Evolutionary conservation across 257 asterid species (phyloP).

Genomic region (Rauvolfia tetraphylla): DNA sequence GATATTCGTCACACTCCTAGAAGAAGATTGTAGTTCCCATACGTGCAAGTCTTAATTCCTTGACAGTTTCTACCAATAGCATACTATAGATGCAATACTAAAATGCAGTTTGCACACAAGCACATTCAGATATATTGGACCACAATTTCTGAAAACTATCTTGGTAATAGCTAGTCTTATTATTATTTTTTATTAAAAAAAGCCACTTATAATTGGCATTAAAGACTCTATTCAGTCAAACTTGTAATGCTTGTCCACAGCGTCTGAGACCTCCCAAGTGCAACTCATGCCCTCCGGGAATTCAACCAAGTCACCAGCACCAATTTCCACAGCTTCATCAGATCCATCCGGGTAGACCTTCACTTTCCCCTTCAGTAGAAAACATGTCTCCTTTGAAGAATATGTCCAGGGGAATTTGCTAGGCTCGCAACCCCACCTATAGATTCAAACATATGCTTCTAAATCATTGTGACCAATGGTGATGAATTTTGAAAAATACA

Average conservation of each 20-base stretch:
- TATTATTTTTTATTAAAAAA: neutral
- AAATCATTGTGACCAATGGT: neutral
- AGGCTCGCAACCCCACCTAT: conserved; percentile 48
- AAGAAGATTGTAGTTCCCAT: too few relatives aligned
- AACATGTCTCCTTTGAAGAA: conserved; percentile 41
- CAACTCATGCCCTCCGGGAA: conserved; percentile 49
- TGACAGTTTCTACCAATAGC: too few relatives aligned
- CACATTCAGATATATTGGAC: neutral
- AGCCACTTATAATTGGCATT: neutral
- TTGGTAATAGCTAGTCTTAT: neutral
- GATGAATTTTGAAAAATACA: neutral
- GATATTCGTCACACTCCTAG: too few relatives aligned
- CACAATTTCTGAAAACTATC: neutral
- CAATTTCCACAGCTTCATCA: conserved; percentile 36
- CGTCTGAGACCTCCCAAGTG: conserved; percentile 51
- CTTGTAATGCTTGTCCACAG: conserved; percentile 43
- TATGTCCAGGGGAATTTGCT: conserved; percentile 55
- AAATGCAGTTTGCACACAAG: neutral
- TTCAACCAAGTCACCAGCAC: conserved; percentile 44
- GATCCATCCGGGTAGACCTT: conserved; percentile 39
- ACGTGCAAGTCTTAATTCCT: too few relatives aligned
- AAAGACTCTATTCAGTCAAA: conserved; percentile 22
- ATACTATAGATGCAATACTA: neutral
- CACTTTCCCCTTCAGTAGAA: conserved; percentile 42
- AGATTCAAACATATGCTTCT: neutral